phyloP scores from a whole-genome alignment of 225 moss, liverwort and hornwort genomes.

The Physcomitrellopsis africana region DNA sequence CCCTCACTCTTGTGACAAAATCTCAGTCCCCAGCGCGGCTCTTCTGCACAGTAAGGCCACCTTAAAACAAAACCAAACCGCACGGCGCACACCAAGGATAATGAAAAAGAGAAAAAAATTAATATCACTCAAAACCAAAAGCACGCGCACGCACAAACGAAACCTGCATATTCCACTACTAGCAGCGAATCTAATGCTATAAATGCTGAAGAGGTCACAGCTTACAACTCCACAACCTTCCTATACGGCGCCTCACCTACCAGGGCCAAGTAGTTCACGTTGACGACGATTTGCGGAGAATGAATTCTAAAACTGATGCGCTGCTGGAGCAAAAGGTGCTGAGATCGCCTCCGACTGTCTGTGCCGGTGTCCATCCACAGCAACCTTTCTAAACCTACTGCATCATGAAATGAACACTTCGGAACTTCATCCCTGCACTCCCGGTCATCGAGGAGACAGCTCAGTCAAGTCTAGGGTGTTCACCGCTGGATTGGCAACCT shows the following conservation, averaged over 20 bases:
- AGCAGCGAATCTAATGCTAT: background rate
- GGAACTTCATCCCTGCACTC: too few relatives aligned
- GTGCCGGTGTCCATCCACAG: too few relatives aligned
- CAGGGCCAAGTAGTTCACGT: background rate
- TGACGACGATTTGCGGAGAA: background rate
- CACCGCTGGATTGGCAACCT: too few relatives aligned
- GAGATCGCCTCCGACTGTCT: background rate
- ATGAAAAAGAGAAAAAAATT: background rate
- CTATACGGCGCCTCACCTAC: slow-evolving; percentile 13
- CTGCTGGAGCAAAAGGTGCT: background rate
- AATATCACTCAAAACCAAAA: background rate
- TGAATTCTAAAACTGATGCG: background rate
- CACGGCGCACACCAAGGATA: too few relatives aligned
- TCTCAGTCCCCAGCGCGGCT: background rate
- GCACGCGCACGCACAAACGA: too few relatives aligned
- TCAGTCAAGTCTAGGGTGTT: too few relatives aligned
- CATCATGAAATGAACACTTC: too few relatives aligned
- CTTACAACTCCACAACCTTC: slow-evolving; percentile 18
- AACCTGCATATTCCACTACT: background rate
- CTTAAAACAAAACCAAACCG: background rate
- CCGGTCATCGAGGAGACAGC: too few relatives aligned
- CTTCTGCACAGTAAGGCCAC: background rate
- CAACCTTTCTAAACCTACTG: too few relatives aligned
- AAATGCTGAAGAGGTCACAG: background rate
- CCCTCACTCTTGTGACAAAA: background rate